These are phyloP conservation scores for Ilyonectria sp. DNA, from an alignment of 2,329 filamentous ascomycete species.

Conservation along the genomic window DNA sequence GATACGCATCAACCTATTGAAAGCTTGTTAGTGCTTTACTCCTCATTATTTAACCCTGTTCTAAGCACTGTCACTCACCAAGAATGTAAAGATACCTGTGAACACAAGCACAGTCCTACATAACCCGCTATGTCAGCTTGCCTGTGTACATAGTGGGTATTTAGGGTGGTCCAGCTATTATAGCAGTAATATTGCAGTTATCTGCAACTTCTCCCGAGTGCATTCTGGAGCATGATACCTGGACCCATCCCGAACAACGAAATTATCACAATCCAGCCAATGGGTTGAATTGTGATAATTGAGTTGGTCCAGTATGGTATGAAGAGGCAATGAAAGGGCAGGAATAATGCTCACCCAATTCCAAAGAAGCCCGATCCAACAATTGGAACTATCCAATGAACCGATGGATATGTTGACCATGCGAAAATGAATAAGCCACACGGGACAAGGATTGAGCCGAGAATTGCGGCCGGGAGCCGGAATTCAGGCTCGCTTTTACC, in stretches of 20 bases:
- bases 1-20: constrained; percentile 77
- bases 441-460: constrained; percentile 82
- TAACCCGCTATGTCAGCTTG: constrained; percentile 10
- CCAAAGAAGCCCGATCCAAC: constrained; percentile 82
- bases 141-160: neutral
- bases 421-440: constrained; percentile 90
- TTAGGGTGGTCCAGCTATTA: no score
- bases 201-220: no score
- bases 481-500: constrained; percentile 87
- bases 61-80: constrained; percentile 66
- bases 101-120: constrained; percentile 82
- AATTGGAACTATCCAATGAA: constrained; percentile 70
- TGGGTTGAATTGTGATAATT: no score
- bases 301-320: constrained; percentile 13
- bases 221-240: no score
- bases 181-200: no score
- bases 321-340: constrained; percentile 2
- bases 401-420: constrained; percentile 80
- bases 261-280: no score
- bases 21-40: no score
- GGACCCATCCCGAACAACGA: no score
- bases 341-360: constrained; percentile 69
- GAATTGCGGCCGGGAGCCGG: constrained; percentile 81
- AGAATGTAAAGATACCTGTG: constrained; percentile 88
- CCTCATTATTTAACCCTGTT: no score